These are phyloP conservation scores for Prosopis cineraria DNA, from an alignment of 306 rosid species.

Conservation along the genomic window DNA sequence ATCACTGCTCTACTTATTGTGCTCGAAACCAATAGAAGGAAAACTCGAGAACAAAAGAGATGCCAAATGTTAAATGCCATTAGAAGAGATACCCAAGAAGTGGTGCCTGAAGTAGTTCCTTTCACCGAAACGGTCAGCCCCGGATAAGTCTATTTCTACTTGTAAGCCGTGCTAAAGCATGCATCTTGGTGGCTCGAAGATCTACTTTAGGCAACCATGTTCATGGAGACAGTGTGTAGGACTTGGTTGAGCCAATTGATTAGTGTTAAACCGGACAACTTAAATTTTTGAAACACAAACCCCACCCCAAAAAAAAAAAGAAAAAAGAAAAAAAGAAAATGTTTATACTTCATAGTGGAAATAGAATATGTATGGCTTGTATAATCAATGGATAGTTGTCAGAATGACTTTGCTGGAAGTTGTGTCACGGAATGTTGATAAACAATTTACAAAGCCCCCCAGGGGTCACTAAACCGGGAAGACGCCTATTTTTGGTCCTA, in stretches of 20 bases:
- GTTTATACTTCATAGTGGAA: background rate
- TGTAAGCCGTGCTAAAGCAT: conserved; percentile 23
- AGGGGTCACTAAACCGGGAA: no score
- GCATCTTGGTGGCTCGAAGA: no score
- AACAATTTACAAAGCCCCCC: no score
- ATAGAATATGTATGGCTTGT: background rate
- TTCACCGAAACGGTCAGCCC: conserved; percentile 57
- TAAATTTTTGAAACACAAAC: background rate
- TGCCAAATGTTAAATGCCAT: conserved; percentile 56
- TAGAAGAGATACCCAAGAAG: conserved; percentile 43
- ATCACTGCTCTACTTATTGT: conserved; percentile 86
- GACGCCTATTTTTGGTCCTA: no score
- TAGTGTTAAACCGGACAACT: background rate
- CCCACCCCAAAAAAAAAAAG: background rate
- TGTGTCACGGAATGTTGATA: no score
- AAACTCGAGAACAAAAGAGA: conserved; percentile 63
- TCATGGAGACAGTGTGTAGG: background rate
- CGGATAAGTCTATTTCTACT: conserved; percentile 30
- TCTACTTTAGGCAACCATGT: background rate
- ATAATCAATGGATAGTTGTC: background rate
- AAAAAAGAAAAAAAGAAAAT: no score
- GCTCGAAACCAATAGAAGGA: conserved; percentile 78
- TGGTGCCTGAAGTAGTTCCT: conserved; percentile 50
- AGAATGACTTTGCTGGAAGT: no score
- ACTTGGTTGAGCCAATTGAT: background rate